Evolutionary conservation across 2,329 filamentous ascomycete genomes (phyloP), one percentile per base, ranked within the genome.

Genomic region (Capronia coronata): DNA sequence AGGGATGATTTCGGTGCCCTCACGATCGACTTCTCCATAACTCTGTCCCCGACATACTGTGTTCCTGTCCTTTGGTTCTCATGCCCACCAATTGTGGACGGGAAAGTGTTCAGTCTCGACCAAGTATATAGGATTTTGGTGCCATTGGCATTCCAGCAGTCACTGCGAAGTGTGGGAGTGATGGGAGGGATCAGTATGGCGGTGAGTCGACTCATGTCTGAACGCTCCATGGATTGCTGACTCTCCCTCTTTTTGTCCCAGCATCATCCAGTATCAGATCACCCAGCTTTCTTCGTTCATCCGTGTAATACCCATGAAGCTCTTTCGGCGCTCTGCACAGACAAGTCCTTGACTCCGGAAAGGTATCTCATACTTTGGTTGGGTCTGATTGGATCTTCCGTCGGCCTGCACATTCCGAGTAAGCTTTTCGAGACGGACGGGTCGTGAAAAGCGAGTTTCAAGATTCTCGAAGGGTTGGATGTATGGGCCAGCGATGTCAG

Each of bases 341-440:
- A 62, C 43, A 59, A 59, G 49, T 55, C 62, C n/a, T 57, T 72
- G 38, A 68, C 60, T 14, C 67, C 73, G 4, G 65, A 82, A 61
- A 75, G 83, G 61, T 97, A 97, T 71, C 75, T 97, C 63, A 78
- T 88, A 69, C 71, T 88, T 48, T 97, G 91, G 90, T 75, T 96
- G 55, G 90, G 90, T n/a, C 71, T 94, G 50, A 80, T 94, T 38
- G 91, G 90, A 51, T 80, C 80, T 44, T 83, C 81, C 59, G 84
- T 95, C 34, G 86, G 87, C 49, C 74, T 97, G 57, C 82, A 81
- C 75, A 73, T 94, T 55, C 87, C 87, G 49, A 77, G 79, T 62
- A 79, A 83, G 64, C 78, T 91, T 46, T 66, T 71, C 1, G 54
- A 52, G 48, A 49, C 46, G 59, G 37, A 51, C 54, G 55, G 51